Base-by-base conservation (phyloP, 768 basidiomycete species). In the Postia placenta region DNA sequence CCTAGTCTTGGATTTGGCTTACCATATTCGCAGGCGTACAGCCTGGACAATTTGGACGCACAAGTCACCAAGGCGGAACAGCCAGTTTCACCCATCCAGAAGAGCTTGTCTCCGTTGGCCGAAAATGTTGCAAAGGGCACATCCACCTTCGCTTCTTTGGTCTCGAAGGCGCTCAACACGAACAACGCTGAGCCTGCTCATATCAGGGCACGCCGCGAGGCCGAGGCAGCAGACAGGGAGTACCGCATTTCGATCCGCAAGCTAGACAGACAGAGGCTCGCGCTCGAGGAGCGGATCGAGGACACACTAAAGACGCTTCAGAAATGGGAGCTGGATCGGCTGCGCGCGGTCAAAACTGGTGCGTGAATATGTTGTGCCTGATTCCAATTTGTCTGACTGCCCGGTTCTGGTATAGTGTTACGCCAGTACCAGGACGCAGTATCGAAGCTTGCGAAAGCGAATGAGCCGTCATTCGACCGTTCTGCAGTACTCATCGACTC, bases 391-490 rank as follows among this genome's bases (percentile, higher is more conserved):
- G 4, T 26, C 12, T 25, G 45, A 11, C 17, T 14, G 19, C 24
- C 14, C 40, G 40, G 5, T 15, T 19, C 51, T 44, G n/a, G 37
- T 37, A 24, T 5, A 87, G 91, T 90, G 3, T 72, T 96, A 19
- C 75, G 87, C 35, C 89, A 94, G 64, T 96, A 90, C 61, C 90
- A 94, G 55, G 86, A 83, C 36, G 90, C 86, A 7, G 64, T 94
- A 35, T 69, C 78, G 14, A 84, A 81, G 57, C 66, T 94, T 12
- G 86, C 87, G 11, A 80, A 83, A 59, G 73, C 79, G 5, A 69
- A 89, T 39, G 77, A 80, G 20, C 72, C 78, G 0, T 76, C 85
- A 2, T 63, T 83, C 25, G 84, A 87, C 56, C 79, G 82, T 27
- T 86, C 87, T 1, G 73, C 77, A 1, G 84, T 87, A 1, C 75